Base-by-base conservation (phyloP, 2,329 filamentous ascomycete species). In the Hypoxylon sp. region DNA sequence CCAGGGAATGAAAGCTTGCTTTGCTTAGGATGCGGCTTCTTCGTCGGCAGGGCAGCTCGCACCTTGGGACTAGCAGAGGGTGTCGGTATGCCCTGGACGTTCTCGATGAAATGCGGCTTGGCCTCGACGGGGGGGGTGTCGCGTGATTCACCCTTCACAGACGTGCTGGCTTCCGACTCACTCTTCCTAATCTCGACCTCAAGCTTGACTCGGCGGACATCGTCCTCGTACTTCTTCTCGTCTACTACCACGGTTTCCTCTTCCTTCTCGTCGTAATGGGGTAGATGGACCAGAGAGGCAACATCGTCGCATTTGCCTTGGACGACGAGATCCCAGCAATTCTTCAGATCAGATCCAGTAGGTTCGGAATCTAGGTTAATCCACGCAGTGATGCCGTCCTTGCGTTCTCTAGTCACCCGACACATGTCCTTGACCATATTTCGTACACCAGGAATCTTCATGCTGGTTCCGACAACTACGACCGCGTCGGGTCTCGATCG, bases 381-480 rank as follows among this genome's bases (percentile, higher is more conserved):
- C 92, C 94, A 99, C 46, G 96, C 88, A 0, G 93, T 92, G 56
- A 97, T 85, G 0, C 94, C 93, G 66, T 96, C 90, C 64, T 86
- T 86, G 51, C 92, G 86, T 68, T 88, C 86, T 60, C 93, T 85
- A n/a, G 96, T 91, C 26, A 92, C 88, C 46, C 88, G 87, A 73
- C 92, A 97, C 83, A 98, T 86, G 74, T 97, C 93, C 72, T 90
- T 90, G 56, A 94, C 92, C 55, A 99, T 89, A 50, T 93, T 85
- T 60, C 91, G 87, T 38, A 97, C 92, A 7, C 95, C 95, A 0
- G 94, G 94, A 46, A 99, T 93, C 73, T 98, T 98, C 67, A 99
- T 79, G 56, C 91, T 97, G 2, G 95, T 99, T 48, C 95, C 95
- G 7, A 97, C 95, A 23, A 99, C 95, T 65, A 99, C 87, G 21